Conservation (phyloP, 106 monocot genomes). For the Apostasia shenzhenica region DNA sequence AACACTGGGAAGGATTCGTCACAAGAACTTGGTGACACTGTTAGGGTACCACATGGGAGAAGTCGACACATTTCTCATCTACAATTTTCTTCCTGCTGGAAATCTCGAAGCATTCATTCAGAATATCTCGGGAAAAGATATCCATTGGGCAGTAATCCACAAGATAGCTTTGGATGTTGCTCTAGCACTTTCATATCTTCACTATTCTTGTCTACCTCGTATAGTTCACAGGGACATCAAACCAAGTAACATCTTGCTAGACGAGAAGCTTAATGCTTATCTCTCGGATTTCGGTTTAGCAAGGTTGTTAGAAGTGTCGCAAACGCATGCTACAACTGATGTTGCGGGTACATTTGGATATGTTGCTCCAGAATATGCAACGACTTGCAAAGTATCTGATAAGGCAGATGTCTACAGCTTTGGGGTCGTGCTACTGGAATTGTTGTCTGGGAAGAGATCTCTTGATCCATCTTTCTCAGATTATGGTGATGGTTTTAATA, state of each 20-base stretch:
- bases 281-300: slow-evolving; percentile 74
- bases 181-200: slow-evolving; percentile 47
- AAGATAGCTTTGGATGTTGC: slow-evolving; percentile 60
- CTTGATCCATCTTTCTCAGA: slow-evolving; percentile 67
- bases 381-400: slow-evolving; percentile 55
- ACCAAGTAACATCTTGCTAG: slow-evolving; percentile 72
- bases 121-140: slow-evolving; percentile 19
- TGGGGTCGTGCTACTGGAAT: slow-evolving; percentile 66
- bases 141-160: slow-evolving; percentile 35
- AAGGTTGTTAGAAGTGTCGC: slow-evolving; percentile 46
- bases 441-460: slow-evolving; percentile 64
- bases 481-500: slow-evolving; percentile 56
- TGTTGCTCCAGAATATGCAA: slow-evolving; percentile 73
- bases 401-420: slow-evolving; percentile 80
- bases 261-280: slow-evolving; percentile 59
- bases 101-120: slow-evolving; percentile 66
- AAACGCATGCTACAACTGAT: slow-evolving; percentile 76
- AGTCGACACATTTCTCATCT: slow-evolving; percentile 48
- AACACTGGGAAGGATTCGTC: slow-evolving; percentile 51
- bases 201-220: slow-evolving; percentile 51
- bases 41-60: slow-evolving; percentile 63
- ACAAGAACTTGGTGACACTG: slow-evolving; percentile 65
- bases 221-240: slow-evolving; percentile 76
- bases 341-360: slow-evolving; percentile 74
- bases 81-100: slow-evolving; percentile 54